Base-by-base conservation (phyloP, 2,329 filamentous ascomycete species). In the Paraphaeosphaeria sporulosa region DNA sequence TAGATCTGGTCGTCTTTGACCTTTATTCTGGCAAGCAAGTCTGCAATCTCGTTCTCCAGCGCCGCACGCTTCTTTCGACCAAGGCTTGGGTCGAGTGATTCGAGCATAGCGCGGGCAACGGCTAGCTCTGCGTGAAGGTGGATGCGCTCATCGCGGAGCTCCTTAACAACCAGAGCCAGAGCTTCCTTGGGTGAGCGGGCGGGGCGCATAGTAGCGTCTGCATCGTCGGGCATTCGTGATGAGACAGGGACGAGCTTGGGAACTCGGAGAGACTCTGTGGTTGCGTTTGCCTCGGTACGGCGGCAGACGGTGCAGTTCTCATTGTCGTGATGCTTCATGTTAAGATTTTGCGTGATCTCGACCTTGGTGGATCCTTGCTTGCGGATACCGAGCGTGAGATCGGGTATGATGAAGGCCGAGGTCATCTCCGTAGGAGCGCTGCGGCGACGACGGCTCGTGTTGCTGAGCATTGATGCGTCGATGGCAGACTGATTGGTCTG, bases 121-220 rank as follows among this genome's bases (percentile, higher is more conserved):
- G 85, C 81, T n/a, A 93, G 84, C 69, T 90, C 85, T 66, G 90
- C 83, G 76, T 91, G 90, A 55, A 96, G 79, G 73, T 96, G 91
- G 13, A 85, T 84, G 47, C 94, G 85, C 76, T 97, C 93, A 73
- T 96, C 92, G 67, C 92, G 84, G 3, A 96, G 81, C 8, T 88
- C 86, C 78, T 96, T 95, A 75, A 96, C 89, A 23, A 96, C 91
- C n/a, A 89, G 87, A 8, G 91, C 90, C 25, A 97, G 86, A 10
- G 93, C 92, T 46, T 89, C 79, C 4, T 86, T 87, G 0, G 92
- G 92, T 1, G 87, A 81, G 71, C 92, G 89, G 1, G 89, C 71
- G 2, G 82, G 87, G 0, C 87, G 85, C 49, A 89, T 73, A 0
- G 87, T 89, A 0, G 84, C 84, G 54, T 87, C 85, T n/a, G 83